Conservation (phyloP, 371 early-diverging fungal genomes). For the Gilbertella persicaria region DNA sequence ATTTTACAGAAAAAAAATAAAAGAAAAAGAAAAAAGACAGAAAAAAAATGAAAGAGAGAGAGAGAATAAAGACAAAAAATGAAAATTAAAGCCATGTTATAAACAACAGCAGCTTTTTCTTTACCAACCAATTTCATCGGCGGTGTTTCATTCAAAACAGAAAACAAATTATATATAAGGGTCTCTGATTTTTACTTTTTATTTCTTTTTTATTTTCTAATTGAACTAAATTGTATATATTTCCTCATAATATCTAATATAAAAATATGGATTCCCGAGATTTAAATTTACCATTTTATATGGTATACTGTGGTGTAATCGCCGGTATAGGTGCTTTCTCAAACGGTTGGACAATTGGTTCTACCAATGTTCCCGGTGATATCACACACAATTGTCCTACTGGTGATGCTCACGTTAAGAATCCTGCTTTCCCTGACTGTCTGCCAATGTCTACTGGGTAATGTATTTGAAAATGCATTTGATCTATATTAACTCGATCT, state of each 20-base stretch:
- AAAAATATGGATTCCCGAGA: conserved; percentile 44
- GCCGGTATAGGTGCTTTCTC: conserved; percentile 42
- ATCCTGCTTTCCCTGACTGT: conserved; percentile 33
- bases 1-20: not conserved
- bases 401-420: conserved; percentile 17
- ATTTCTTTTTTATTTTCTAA: not conserved
- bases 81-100: too few relatives aligned
- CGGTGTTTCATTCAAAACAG: not conserved
- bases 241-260: conserved; percentile 1
- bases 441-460: conserved; percentile 21
- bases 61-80: not conserved
- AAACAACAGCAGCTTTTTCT: not conserved
- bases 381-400: conserved; percentile 30
- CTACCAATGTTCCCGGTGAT: conserved; percentile 49
- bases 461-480: not conserved
- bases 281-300: conserved; percentile 37
- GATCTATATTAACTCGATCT: conserved; percentile 53
- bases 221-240: not conserved
- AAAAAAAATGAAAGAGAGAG: not conserved
- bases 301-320: conserved; percentile 43
- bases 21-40: not conserved
- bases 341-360: conserved; percentile 50
- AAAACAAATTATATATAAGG: not conserved
- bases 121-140: not conserved
- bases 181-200: not conserved